phyloP scores from a whole-genome alignment of 495 filamentous ascomycete genomes.

The Aspergillus ellipticus region DNA sequence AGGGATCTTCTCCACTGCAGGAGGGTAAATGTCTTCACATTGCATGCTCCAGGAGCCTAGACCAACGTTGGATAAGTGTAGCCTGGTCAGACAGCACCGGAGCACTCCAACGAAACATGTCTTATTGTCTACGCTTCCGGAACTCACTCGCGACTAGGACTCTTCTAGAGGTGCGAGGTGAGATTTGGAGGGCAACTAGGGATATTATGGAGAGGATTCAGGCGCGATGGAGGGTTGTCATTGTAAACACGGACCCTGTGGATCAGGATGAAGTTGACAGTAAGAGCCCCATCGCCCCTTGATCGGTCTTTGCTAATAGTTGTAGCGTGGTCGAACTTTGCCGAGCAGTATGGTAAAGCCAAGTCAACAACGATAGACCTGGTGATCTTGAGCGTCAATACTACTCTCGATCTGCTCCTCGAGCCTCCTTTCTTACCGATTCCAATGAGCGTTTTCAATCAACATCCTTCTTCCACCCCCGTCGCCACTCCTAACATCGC shows the following conservation, averaged over 20 bases:
- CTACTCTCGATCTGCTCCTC: slow-evolving; percentile 62
- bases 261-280: slow-evolving; percentile 69
- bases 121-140: slow-evolving; percentile 72
- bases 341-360: slow-evolving; percentile 42
- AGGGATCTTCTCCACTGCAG: slow-evolving; percentile 60
- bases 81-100: slow-evolving; percentile 92
- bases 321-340: slow-evolving; percentile 45
- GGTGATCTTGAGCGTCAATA: slow-evolving; percentile 62
- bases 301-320: slow-evolving; percentile 5
- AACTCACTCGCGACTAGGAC: slow-evolving; percentile 50
- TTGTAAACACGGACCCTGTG: slow-evolving; percentile 71
- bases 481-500: slow-evolving; percentile 47
- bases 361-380: slow-evolving; percentile 48
- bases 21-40: slow-evolving; percentile 84
- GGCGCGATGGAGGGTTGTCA: slow-evolving; percentile 74
- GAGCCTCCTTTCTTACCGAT: slow-evolving; percentile 29
- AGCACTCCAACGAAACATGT: slow-evolving; percentile 68
- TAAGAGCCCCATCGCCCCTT: slow-evolving; percentile 14
- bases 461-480: slow-evolving; percentile 34
- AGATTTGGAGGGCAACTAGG: slow-evolving; percentile 82
- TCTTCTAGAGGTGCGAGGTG: slow-evolving; percentile 62
- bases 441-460: slow-evolving; percentile 31
- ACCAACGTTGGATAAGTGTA: slow-evolving; percentile 81
- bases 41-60: slow-evolving; percentile 76
- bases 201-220: slow-evolving; percentile 68